Conservation (phyloP, 2,329 filamentous ascomycete species). For the Drechslerella dactyloides region DNA sequence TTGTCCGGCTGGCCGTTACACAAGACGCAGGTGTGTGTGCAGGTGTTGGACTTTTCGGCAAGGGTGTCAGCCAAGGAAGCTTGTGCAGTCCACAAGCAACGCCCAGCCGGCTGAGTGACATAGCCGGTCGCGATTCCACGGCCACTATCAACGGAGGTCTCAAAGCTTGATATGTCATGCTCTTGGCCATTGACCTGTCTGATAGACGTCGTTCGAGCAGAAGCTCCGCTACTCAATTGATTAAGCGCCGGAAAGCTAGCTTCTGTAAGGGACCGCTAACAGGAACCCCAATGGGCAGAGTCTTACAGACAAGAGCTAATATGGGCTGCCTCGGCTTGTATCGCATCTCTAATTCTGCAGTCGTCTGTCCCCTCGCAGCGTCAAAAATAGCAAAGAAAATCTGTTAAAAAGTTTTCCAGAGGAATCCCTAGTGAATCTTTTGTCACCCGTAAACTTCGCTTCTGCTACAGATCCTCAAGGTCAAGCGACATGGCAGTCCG, state of each 20-base stretch:
- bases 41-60: not conserved
- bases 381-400: not conserved
- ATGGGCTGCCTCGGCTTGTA: too few relatives aligned
- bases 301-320: too few relatives aligned
- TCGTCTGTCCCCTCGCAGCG: not conserved
- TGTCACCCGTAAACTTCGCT: conserved; percentile 6
- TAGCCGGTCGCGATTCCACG: too few relatives aligned
- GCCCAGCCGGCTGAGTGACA: conserved; percentile 48
- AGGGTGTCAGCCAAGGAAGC: conserved; percentile 25
- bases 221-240: too few relatives aligned
- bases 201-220: too few relatives aligned
- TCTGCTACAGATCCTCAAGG: conserved; percentile 5
- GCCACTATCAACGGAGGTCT: too few relatives aligned
- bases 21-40: conserved; percentile 11
- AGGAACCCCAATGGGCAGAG: not conserved
- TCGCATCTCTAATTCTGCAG: too few relatives aligned
- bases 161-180: too few relatives aligned
- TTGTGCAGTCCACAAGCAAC: conserved; percentile 39
- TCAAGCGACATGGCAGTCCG: not conserved
- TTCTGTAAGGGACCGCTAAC: not conserved
- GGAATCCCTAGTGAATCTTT: conserved; percentile 19
- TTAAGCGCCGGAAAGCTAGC: too few relatives aligned
- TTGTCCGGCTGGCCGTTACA: conserved; percentile 13
- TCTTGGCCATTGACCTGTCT: too few relatives aligned
- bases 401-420: not conserved